These are phyloP conservation scores for Annona squamosa DNA, from an alignment of 164 flowering plant genomes.

Conservation along the genomic window DNA sequence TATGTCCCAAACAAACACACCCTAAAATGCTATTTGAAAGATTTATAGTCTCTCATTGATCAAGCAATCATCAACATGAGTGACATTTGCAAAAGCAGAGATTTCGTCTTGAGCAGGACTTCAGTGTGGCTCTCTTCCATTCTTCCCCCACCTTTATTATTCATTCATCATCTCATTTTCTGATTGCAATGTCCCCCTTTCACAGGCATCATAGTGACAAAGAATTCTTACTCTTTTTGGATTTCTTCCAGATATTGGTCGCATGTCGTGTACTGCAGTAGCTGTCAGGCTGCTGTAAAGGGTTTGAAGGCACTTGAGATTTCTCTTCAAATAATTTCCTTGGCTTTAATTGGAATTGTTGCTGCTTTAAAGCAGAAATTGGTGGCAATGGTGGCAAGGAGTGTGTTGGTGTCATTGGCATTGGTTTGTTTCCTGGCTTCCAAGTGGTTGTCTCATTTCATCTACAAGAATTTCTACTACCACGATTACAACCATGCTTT, in stretches of 20 bases:
- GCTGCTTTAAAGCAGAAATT: slow-evolving; percentile 43
- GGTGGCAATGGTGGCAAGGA: slow-evolving; percentile 34
- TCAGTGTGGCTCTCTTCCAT: no score
- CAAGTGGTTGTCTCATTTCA: slow-evolving; percentile 61
- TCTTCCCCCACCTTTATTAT: no score
- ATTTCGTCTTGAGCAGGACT: no score
- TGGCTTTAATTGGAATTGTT: slow-evolving; percentile 49
- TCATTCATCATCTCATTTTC: no score
- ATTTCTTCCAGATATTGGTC: slow-evolving; percentile 62
- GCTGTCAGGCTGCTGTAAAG: slow-evolving; percentile 61
- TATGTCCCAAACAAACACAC: no score
- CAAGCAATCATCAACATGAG: no score
- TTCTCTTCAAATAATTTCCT: slow-evolving; percentile 44
- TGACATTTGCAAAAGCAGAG: no score
- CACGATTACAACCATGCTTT: slow-evolving; percentile 64
- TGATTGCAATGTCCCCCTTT: no score
- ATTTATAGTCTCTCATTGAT: no score
- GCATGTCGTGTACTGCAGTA: slow-evolving; percentile 77
- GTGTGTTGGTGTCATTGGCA: slow-evolving; percentile 24
- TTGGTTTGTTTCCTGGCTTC: slow-evolving; percentile 34
- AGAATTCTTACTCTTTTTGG: background rate
- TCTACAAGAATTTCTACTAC: slow-evolving; percentile 59
- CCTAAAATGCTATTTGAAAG: no score
- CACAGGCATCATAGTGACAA: no score
- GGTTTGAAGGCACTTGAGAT: slow-evolving; percentile 49